Percentiles rank a stretch among this genome's conserved stretches.
These are phyloP conservation scores for Bjerkandera adusta DNA, from an alignment of 1,284 basidiomycete genomes.

Conservation along the genomic window DNA sequence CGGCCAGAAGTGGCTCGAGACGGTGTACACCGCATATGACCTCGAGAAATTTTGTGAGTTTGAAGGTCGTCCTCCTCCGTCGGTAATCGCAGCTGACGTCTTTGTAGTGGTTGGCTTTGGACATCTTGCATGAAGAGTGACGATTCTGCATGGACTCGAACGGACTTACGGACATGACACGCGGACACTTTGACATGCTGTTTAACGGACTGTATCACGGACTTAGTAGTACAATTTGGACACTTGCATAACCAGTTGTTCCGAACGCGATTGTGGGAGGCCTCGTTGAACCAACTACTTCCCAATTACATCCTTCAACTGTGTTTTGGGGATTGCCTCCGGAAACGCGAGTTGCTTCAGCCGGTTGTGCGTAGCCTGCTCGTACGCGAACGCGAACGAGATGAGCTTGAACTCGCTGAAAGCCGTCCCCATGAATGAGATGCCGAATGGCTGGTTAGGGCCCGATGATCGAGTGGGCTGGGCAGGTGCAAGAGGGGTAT, in stretches of 20 bases:
- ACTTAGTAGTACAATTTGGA: no score
- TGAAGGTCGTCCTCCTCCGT: no score
- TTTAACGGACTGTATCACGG: no score
- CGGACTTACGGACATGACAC: no score
- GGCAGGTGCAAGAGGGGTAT: constrained; percentile 30
- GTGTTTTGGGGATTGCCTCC: constrained; percentile 47
- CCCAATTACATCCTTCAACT: constrained; percentile 41
- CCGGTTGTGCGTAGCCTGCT: constrained; percentile 50
- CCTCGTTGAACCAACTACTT: no score
- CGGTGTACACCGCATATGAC: constrained; percentile 15
- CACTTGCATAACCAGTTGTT: no score
- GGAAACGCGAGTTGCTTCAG: constrained; percentile 40
- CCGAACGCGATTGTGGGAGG: no score
- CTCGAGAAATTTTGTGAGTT: constrained; percentile 3
- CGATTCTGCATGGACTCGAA: no score
- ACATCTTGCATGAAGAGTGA: no score
- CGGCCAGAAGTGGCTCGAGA: constrained; percentile 16
- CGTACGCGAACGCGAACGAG: constrained; percentile 49
- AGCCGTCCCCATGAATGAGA: constrained; percentile 49
- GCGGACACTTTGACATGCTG: no score
- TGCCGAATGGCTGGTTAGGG: constrained; percentile 47
- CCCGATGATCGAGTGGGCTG: constrained; percentile 32
- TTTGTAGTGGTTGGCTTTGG: no score
- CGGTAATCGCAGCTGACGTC: no score
- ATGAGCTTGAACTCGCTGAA: constrained; percentile 49